Percentiles rank a stretch among this genome's conserved stretches.
These are phyloP conservation scores for Phaseolus lunatus DNA, from an alignment of 306 rosid species.

Conservation along the genomic window DNA sequence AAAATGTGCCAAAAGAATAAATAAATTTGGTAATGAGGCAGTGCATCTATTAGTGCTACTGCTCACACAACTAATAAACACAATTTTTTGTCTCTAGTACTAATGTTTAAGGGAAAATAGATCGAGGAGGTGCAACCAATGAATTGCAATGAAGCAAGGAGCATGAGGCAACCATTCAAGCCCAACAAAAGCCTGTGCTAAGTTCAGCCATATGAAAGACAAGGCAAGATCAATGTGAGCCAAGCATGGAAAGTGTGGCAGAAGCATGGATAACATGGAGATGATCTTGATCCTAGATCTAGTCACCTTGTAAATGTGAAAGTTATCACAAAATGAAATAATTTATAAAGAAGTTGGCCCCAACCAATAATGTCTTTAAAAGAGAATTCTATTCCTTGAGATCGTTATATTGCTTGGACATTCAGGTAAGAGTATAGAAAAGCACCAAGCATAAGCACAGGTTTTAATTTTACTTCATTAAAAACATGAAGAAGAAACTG, in stretches of 20 bases:
- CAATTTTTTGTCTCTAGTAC: neutral
- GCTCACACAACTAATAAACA: constrained; percentile 18
- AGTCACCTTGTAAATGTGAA: constrained; percentile 3
- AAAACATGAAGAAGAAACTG: constrained; percentile 16
- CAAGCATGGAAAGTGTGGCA: no score
- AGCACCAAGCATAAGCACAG: constrained; percentile 23
- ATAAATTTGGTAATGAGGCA: constrained; percentile 9
- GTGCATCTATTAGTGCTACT: constrained; percentile 29
- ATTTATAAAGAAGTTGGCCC: neutral
- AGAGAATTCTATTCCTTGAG: constrained; percentile 10
- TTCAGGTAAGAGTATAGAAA: constrained; percentile 35
- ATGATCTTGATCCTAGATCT: no score
- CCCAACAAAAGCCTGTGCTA: no score
- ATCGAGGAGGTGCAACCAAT: no score
- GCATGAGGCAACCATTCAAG: no score
- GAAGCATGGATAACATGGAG: no score
- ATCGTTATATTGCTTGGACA: constrained; percentile 27
- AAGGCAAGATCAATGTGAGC: no score
- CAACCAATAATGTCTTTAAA: constrained; percentile 2
- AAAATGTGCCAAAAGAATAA: constrained; percentile 17
- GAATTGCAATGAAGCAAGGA: no score
- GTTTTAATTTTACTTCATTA: constrained; percentile 30
- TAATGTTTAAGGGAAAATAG: constrained; percentile 4
- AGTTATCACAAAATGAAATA: constrained; percentile 34
- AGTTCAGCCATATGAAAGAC: no score